Percentiles rank a stretch among this genome's conserved stretches.
Conservation (phyloP, 805 yeast species). For the Pichia eremophila region DNA sequence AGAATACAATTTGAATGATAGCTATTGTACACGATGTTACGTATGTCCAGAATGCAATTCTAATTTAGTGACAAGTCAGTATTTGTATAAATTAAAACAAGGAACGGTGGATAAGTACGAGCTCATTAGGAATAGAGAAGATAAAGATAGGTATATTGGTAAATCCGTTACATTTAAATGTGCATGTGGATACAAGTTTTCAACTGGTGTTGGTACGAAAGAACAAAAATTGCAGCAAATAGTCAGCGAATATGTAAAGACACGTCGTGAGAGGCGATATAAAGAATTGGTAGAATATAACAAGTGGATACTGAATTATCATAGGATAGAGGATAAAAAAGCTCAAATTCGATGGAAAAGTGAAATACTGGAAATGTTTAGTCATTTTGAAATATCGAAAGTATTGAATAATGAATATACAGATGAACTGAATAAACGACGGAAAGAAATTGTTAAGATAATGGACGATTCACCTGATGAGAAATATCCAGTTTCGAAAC, state of each 20-base stretch:
- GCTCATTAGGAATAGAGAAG: not conserved
- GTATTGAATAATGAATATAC: conserved; percentile 9
- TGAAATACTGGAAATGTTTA: conserved; percentile 10
- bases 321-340: conserved; percentile 8
- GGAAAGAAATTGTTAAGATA: not conserved
- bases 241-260: conserved; percentile 12
- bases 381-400: conserved; percentile 17
- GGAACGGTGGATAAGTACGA: conserved; percentile 2
- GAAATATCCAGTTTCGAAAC: conserved; percentile 13
- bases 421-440: not conserved
- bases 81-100: conserved; percentile 9
- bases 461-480: not conserved
- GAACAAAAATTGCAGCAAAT: conserved; percentile 32
- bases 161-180: conserved; percentile 34
- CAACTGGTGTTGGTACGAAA: conserved; percentile 30
- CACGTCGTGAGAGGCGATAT: conserved; percentile 9
- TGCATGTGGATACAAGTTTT: conserved; percentile 27
- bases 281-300: conserved; percentile 10
- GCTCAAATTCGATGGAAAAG: conserved; percentile 5
- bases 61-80: conserved; percentile 11
- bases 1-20: not conserved
- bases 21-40: conserved; percentile 25
- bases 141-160: conserved; percentile 11
- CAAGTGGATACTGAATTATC: conserved; percentile 12
- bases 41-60: conserved; percentile 25